Evolutionary conservation across 2,329 filamentous ascomycete genomes (phyloP).

Genomic region (Alternaria triticina): DNA sequence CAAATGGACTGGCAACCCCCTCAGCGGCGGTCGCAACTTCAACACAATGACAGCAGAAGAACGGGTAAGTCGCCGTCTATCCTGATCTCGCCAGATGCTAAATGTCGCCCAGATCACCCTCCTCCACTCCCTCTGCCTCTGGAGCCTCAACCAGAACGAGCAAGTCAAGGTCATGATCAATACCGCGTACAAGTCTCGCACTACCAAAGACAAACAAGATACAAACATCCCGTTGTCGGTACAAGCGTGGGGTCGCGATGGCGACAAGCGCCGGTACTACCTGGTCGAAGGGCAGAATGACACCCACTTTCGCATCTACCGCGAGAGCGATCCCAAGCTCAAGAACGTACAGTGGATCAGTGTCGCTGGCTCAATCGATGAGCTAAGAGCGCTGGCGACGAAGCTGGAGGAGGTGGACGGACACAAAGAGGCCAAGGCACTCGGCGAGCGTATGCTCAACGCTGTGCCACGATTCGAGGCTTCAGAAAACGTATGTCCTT

Average conservation of each 20-base stretch:
- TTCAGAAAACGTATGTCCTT: constrained; percentile 75
- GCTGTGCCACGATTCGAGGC: constrained; percentile 91
- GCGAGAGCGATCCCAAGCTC: constrained; percentile 84
- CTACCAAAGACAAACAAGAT: constrained; percentile 81
- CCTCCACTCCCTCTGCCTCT: constrained; percentile 81
- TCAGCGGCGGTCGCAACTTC: constrained; percentile 82
- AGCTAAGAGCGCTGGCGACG: constrained; percentile 75
- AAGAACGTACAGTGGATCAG: constrained; percentile 88
- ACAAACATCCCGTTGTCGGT: constrained; percentile 87
- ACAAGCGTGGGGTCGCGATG: constrained; percentile 88
- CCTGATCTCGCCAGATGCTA: constrained; percentile 18
- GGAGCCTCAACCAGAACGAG: constrained; percentile 90
- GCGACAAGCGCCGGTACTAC: constrained; percentile 91
- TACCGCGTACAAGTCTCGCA: constrained; percentile 68
- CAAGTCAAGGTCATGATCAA: constrained; percentile 80
- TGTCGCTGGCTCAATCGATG: constrained; percentile 88
- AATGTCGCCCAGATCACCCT: constrained; percentile 71
- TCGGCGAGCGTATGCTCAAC: constrained; percentile 77
- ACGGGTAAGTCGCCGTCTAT: constrained; percentile 65
- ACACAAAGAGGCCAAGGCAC: constrained; percentile 77
- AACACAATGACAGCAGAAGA: constrained; percentile 80
- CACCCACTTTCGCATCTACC: constrained; percentile 90
- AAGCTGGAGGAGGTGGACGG: constrained; percentile 80
- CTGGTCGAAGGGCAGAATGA: constrained; percentile 93
- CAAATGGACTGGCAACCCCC: constrained; percentile 83